Conservation (phyloP, 2,329 filamentous ascomycete species). For the Aspergillus viridinutans region DNA sequence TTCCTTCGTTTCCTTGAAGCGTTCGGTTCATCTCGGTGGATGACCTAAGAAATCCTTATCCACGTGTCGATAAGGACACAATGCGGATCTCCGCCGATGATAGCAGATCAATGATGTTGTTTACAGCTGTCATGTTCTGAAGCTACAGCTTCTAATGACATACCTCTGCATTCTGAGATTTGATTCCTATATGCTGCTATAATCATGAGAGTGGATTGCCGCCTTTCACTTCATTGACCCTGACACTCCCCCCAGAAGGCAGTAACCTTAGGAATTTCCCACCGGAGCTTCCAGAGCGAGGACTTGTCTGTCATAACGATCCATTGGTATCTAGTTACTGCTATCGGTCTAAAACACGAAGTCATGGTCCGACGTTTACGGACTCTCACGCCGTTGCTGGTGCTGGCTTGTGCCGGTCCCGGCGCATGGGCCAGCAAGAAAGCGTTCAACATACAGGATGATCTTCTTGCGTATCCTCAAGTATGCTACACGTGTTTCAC, state of each 20-base stretch:
- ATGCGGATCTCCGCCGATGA: not conserved
- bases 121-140: conserved; percentile 12
- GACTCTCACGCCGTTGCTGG: conserved; percentile 26
- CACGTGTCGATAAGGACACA: not conserved
- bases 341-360: not conserved
- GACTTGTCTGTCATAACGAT: conserved; percentile 1
- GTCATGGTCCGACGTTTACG: conserved; percentile 24
- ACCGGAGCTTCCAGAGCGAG: not conserved
- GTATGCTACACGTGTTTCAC: conserved; percentile 44
- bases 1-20: not conserved
- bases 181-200: not conserved
- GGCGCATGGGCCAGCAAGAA: conserved; percentile 50
- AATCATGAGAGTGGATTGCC: not conserved
- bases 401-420: conserved; percentile 28
- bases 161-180: not conserved
- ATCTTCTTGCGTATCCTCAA: conserved; percentile 81
- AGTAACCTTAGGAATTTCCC: not conserved
- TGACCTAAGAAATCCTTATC: not conserved
- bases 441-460: conserved; percentile 81
- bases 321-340: not conserved
- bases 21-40: not conserved
- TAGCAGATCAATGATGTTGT: not conserved
- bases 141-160: not conserved
- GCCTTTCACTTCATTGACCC: not conserved
- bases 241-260: not conserved